Conservation (phyloP, 352 stramenopile species). For the Pythium chondricola region DNA sequence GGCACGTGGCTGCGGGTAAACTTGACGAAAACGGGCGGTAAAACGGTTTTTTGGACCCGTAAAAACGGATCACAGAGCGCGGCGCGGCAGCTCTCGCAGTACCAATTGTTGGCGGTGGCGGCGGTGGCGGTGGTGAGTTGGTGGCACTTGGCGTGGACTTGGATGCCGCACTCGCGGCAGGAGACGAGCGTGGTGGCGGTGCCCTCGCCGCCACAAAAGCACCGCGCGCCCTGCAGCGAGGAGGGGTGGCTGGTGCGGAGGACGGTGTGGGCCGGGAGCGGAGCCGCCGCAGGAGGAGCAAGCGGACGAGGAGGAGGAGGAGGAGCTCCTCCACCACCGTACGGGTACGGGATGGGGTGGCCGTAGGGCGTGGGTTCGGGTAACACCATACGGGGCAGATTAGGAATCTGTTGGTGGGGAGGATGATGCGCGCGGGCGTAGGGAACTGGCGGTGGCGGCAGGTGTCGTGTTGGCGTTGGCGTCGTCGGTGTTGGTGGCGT, state of each 20-base stretch:
- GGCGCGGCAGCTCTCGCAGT: slow-evolving; percentile 65
- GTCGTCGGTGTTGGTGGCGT: not conserved
- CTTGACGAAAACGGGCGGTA: slow-evolving; percentile 51
- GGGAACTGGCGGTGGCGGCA: not conserved
- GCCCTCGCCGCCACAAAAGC: slow-evolving; percentile 37
- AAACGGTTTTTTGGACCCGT: slow-evolving; percentile 45
- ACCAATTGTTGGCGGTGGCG: slow-evolving; percentile 40
- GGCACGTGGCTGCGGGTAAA: slow-evolving; percentile 43
- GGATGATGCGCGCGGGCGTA: not conserved
- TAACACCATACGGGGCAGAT: not conserved
- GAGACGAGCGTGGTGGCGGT: slow-evolving; percentile 25
- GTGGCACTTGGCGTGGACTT: slow-evolving; percentile 76
- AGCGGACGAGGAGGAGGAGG: not conserved
- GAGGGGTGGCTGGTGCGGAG: slow-evolving; percentile 25
- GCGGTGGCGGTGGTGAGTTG: slow-evolving; percentile 38
- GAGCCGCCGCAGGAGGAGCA: not conserved
- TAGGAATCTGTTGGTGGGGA: not conserved
- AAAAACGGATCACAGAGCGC: slow-evolving; percentile 72
- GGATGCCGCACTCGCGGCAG: slow-evolving; percentile 42
- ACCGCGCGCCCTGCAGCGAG: slow-evolving; percentile 40
- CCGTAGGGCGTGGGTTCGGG: slow-evolving; percentile 1
- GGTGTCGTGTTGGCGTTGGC: not conserved
- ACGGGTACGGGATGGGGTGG: slow-evolving; percentile 9
- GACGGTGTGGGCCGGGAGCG: slow-evolving; percentile 17
- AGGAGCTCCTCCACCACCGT: not conserved